Evolutionary conservation across 179 eudicot genomes (phyloP), one percentile per base, ranked within the genome.

Genomic region (Vitellaria paradoxa): DNA sequence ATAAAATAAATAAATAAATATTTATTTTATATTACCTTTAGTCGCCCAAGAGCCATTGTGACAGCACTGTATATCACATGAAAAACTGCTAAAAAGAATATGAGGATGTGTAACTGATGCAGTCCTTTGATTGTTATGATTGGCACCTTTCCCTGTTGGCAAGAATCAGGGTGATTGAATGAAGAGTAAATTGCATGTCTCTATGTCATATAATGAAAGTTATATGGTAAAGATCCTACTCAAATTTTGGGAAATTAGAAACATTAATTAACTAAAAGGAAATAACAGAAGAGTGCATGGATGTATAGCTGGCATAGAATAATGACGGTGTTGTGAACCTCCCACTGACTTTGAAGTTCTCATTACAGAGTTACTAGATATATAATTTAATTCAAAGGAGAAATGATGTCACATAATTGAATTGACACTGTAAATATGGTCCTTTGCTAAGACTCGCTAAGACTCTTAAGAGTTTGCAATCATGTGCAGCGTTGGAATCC

Each of bases 51-150:
- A 11, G 83, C 84, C 99, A 94, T 94, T 14, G 96, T 92, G 46
- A 86, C 63, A 52, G 93, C 94, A 85, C 96, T 92, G 81, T 91
- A 91, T 5, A 86, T 2, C 56, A 96, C 97, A 81, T 96, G 99
- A 78, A 93, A 77, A 66, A 93, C 87, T 30, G 98, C 98, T 74
- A 96, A 76, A 76, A 96, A 92, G 89, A 96, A 96, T 79, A 96
- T 91, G 72, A 96, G 93, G 42, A 96, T 93, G 85, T 92, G 99
- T 65, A 93, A 81, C 82, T 96, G 97, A 83, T 93, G 98, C 78
- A 96, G 82, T 62, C 93, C 98, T 60, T 91, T 86, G 9, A 82
- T 73, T 24, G 97, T 77, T 82, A 96, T 90, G 12, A 93, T 88
- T 20, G 98, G 86, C 55, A 82, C 92, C 23, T 70, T 61, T 13